Evolutionary conservation across 257 asterid genomes (phyloP).

Genomic region (Anisodus acutangulus): DNA sequence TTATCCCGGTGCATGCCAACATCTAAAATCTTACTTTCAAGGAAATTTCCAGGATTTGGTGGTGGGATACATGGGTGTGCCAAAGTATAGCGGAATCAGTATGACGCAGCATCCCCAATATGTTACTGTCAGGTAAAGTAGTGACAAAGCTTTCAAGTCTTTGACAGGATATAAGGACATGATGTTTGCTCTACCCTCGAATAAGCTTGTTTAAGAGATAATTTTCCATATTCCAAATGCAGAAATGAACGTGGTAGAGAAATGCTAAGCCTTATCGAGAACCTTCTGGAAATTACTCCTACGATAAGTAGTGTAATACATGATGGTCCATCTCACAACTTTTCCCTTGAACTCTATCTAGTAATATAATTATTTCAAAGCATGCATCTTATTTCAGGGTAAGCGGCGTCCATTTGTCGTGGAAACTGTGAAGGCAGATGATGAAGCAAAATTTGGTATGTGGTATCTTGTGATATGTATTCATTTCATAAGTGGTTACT

Average conservation of each 20-base stretch:
- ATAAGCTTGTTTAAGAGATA: slow-evolving; percentile 23
- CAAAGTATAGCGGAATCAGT: slow-evolving; percentile 82
- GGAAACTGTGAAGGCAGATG: slow-evolving; percentile 97
- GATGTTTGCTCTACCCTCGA: slow-evolving; percentile 5
- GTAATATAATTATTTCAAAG: background rate
- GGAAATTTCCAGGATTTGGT: slow-evolving; percentile 82
- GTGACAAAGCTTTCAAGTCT: slow-evolving; percentile 20
- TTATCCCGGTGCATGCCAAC: slow-evolving; percentile 25
- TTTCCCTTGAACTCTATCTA: background rate
- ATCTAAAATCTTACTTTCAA: slow-evolving; percentile 30
- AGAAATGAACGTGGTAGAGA: slow-evolving; percentile 97
- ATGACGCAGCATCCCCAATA: slow-evolving; percentile 96
- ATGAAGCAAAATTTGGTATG: slow-evolving; percentile 85
- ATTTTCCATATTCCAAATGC: slow-evolving; percentile 39
- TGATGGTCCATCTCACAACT: slow-evolving; percentile 25
- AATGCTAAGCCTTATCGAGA: slow-evolving; percentile 85
- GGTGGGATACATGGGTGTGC: slow-evolving; percentile 99
- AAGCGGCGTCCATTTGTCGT: slow-evolving; percentile 82
- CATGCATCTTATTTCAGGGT: slow-evolving; percentile 58
- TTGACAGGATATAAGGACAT: slow-evolving; percentile 1
- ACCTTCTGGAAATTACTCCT: slow-evolving; percentile 91
- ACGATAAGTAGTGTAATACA: slow-evolving; percentile 69
- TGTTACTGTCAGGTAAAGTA: slow-evolving; percentile 80
- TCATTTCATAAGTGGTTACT: background rate
- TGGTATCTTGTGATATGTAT: background rate